These are phyloP conservation scores for Candida loeiensis DNA, from an alignment of 805 yeast genomes.

Conservation along the genomic window DNA sequence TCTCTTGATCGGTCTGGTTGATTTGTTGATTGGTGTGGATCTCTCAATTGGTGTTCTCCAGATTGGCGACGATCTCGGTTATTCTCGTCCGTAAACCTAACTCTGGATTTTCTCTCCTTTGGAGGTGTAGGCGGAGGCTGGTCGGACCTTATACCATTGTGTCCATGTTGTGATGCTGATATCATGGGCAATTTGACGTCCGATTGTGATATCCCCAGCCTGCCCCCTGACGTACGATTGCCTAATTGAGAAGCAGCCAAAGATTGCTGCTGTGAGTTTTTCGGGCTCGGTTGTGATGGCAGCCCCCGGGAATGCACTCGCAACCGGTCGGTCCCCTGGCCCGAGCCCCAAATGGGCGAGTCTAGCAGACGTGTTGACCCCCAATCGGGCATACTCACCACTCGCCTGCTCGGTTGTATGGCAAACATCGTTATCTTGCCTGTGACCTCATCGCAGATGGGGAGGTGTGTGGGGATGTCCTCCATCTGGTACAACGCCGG, in stretches of 20 bases:
- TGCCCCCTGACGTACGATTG: background rate
- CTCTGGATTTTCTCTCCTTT: background rate
- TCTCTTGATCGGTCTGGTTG: too few species aligned
- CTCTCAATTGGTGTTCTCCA: too few species aligned
- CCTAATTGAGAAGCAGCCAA: background rate
- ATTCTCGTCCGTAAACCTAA: background rate
- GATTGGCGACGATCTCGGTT: too few species aligned
- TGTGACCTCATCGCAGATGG: constrained; percentile 10
- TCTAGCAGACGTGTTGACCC: background rate
- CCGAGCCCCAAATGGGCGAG: background rate
- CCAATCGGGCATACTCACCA: constrained; percentile 22
- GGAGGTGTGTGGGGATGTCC: constrained; percentile 26
- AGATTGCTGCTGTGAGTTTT: background rate
- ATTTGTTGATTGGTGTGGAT: too few species aligned
- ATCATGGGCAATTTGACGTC: too few species aligned
- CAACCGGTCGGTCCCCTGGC: background rate
- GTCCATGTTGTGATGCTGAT: too few species aligned
- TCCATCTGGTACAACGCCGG: constrained; percentile 22
- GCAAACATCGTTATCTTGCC: background rate
- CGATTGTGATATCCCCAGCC: too few species aligned
- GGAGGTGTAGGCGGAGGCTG: constrained; percentile 1
- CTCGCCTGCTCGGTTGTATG: constrained; percentile 12
- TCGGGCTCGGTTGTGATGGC: background rate
- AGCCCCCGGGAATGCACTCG: background rate
- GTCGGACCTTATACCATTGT: background rate